Conservation (phyloP, 2,329 filamentous ascomycete genomes). For the Claviceps arundinis region DNA sequence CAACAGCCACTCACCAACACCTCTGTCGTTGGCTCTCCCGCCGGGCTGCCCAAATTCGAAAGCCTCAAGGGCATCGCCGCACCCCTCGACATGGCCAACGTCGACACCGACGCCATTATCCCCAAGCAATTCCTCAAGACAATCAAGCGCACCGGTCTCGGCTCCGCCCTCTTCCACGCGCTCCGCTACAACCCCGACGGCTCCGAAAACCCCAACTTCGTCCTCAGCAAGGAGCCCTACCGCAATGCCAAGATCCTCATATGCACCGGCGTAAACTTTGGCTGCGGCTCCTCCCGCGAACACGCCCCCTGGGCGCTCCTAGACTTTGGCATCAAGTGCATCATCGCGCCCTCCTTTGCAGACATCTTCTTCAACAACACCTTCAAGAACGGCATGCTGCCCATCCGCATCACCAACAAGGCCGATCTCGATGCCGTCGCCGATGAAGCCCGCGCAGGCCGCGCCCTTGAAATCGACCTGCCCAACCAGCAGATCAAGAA, state of each 20-base stretch:
- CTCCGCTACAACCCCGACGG: constrained; percentile 67
- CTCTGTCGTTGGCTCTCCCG: constrained; percentile 27
- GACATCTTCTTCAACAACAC: constrained; percentile 98
- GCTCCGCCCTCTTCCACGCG: constrained; percentile 73
- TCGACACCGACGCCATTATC: constrained; percentile 98
- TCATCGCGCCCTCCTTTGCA: constrained; percentile 70
- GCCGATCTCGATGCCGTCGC: constrained; percentile 56
- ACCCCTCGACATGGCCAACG: constrained; percentile 74
- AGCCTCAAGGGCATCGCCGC: constrained; percentile 77
- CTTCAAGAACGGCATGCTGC: constrained; percentile 99
- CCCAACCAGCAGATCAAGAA: constrained; percentile 73
- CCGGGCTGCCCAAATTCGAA: constrained; percentile 72
- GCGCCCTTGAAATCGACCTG: constrained; percentile 81
- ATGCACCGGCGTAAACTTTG: constrained; percentile 86
- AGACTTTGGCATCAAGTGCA: constrained; percentile 88
- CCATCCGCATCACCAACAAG: constrained; percentile 60
- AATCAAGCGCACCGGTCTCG: constrained; percentile 93
- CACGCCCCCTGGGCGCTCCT: constrained; percentile 95
- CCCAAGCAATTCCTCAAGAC: constrained; percentile 99
- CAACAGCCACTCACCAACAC: constrained; percentile 49
- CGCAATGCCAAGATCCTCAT: constrained; percentile 77
- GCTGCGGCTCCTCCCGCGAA: constrained; percentile 83
- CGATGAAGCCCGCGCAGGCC: constrained; percentile 62
- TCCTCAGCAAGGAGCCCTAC: constrained; percentile 86
- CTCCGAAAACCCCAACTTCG: constrained; percentile 63